Evolutionary conservation across 345 rosid genomes (phyloP), one percentile per base, ranked within the genome.

Genomic region (Excoecaria agallocha): DNA sequence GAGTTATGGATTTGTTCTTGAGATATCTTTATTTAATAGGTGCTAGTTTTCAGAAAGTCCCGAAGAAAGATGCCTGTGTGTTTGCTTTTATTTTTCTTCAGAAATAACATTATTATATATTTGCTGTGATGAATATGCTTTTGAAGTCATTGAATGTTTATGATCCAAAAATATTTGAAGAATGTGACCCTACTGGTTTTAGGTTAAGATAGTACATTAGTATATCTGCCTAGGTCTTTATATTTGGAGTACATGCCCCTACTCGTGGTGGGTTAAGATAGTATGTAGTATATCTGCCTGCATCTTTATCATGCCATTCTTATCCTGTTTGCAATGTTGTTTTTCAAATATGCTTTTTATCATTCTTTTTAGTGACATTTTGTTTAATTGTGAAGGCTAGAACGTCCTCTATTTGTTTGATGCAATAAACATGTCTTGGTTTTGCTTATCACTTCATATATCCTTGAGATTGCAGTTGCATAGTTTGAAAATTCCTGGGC

Each of bases 401-500:
- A 65, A 17, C 10, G 4, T 60, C 30, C 6, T 15, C 7, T 10
- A 9, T 24, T 8, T 30, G 35, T 30, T 30, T 3, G 7, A 30
- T 1, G 48, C 10, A 43, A 43, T 43, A 6, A 43, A 43, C 48
- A 35, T 1, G 38, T 9, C 65, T 15, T 39, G 20, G n/a, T 41
- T 59, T 59, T 56, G 11, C 59, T 10, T 70, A 51, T 22, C 50
- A n/a, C 20, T 64, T 50, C n/a, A 22, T 60, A 5, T 37, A 52
- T 70, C 55, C 57, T 41, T 71, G 56, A 49, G 48, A 51, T 13
- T 4, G 59, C 75, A 69, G 59, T 55, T 45, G 58, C 38, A 5
- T 69, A n/a, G 3, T 68, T 46, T 16, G 61, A 37, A 30, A 60
- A 66, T 61, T 37, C 62, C 19, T 66, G 56, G 20, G 71, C 58